A percentile compares a stretch with the other conserved stretches of the same genome.
These are phyloP conservation scores for Berberis vulgaris DNA, from an alignment of 164 flowering plant species.

Conservation along the genomic window DNA sequence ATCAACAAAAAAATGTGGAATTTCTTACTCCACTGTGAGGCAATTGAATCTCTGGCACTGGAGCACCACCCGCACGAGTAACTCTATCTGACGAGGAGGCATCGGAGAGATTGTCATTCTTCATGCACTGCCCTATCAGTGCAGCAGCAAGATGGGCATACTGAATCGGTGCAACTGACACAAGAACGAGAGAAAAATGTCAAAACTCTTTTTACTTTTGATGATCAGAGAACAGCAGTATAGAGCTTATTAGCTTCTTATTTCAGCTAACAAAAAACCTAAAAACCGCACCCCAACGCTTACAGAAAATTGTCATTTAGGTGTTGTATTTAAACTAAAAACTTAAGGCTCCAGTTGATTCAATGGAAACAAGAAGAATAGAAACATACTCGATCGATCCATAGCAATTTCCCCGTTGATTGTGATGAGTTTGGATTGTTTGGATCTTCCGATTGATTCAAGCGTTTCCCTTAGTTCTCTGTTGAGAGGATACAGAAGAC, in stretches of 20 bases:
- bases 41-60: not conserved
- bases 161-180: conserved; percentile 71
- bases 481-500: too few relatives aligned
- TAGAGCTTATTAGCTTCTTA: too few relatives aligned
- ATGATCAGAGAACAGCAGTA: not conserved
- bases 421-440: too few relatives aligned
- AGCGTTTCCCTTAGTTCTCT: too few relatives aligned
- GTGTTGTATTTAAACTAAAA: too few relatives aligned
- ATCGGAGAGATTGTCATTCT: conserved; percentile 50
- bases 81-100: conserved; percentile 27
- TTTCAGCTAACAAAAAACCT: not conserved
- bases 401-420: too few relatives aligned
- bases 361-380: too few relatives aligned
- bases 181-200: not conserved
- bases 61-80: not conserved
- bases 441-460: too few relatives aligned
- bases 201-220: not conserved
- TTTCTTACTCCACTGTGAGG: not conserved
- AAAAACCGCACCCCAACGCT: too few relatives aligned
- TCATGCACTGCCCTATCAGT: conserved; percentile 61
- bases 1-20: conserved; percentile 1
- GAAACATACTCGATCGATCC: too few relatives aligned
- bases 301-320: too few relatives aligned
- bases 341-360: too few relatives aligned
- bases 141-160: conserved; percentile 83